Percentiles rank a stretch among this genome's conserved stretches.
phyloP scores from a whole-genome alignment of 805 yeast species.

The Kodamaea leandrae region DNA sequence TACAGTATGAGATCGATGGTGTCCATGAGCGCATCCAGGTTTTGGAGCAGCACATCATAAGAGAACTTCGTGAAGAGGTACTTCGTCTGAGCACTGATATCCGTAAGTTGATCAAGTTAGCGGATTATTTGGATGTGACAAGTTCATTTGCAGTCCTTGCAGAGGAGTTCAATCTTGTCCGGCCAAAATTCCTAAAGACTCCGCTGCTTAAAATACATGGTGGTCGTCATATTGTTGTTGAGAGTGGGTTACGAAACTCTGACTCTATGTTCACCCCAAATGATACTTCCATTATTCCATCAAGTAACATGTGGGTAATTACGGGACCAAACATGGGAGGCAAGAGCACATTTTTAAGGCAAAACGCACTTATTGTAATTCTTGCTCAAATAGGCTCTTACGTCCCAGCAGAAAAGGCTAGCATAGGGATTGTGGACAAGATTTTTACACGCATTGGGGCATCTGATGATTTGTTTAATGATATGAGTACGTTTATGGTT shows the following conservation, averaged over 20 bases:
- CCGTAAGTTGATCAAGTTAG: conserved; percentile 46
- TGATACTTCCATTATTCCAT: conserved; percentile 31
- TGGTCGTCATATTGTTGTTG: conserved; percentile 89
- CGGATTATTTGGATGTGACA: conserved; percentile 71
- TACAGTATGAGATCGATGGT: conserved; percentile 50
- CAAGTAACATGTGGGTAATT: conserved; percentile 19
- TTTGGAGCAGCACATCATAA: conserved; percentile 56
- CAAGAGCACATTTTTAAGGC: conserved; percentile 49
- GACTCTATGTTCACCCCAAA: conserved; percentile 49
- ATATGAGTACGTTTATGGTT: conserved; percentile 48
- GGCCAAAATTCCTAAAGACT: conserved; percentile 60
- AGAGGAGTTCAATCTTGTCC: conserved; percentile 57
- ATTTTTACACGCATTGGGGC: conserved; percentile 46
- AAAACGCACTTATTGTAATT: conserved; percentile 46
- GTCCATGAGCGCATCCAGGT: conserved; percentile 45
- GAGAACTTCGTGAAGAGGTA: conserved; percentile 45
- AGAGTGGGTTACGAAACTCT: conserved; percentile 55
- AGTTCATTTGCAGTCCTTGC: conserved; percentile 73
- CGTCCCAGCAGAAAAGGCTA: conserved; percentile 50
- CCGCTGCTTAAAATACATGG: conserved; percentile 47
- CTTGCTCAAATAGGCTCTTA: conserved; percentile 54
- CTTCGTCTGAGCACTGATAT: conserved; percentile 45
- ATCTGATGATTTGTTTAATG: conserved; percentile 30
- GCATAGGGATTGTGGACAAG: conserved; percentile 47
- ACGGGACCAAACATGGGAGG: conserved; percentile 51